Percentiles rank a stretch among this genome's conserved stretches.
Conservation (phyloP, 2,329 filamentous ascomycete genomes). For the Fusarium pilosicola region DNA sequence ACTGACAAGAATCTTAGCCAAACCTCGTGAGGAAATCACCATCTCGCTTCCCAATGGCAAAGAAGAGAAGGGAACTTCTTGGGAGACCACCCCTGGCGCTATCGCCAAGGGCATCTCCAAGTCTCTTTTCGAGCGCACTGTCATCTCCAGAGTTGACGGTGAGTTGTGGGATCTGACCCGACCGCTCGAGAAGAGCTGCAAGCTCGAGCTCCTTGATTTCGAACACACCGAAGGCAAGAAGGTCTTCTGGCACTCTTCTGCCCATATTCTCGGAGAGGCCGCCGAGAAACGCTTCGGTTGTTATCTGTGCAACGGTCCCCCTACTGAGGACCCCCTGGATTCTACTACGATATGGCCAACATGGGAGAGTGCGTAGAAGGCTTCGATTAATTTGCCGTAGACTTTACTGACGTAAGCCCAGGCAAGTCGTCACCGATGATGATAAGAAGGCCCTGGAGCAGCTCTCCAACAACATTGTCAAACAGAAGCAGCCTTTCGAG, state of each 20-base stretch:
- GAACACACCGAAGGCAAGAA: conserved; percentile 74
- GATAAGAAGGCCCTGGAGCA: conserved; percentile 90
- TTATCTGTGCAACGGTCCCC: conserved; percentile 92
- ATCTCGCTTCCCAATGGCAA: conserved; percentile 79
- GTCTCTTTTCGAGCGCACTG: conserved; percentile 84
- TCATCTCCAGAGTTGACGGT: conserved; percentile 86
- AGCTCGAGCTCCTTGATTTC: conserved; percentile 86
- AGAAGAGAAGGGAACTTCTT: conserved; percentile 79
- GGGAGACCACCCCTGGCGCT: conserved; percentile 87
- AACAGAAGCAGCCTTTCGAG: conserved; percentile 97
- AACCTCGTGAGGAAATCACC: conserved; percentile 78
- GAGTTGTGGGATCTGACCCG: conserved; percentile 92
- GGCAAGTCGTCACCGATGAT: conserved; percentile 75
- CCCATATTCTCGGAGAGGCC: conserved; percentile 95
- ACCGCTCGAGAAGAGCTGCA: conserved; percentile 88
- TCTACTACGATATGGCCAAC: conserved; percentile 95
- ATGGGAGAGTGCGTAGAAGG: conserved; percentile 50
- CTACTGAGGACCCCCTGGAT: conserved; percentile 81
- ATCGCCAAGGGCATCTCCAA: conserved; percentile 84
- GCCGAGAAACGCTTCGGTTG: conserved; percentile 91
- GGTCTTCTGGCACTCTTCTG: conserved; percentile 98
- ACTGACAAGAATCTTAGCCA: conserved; percentile 57
- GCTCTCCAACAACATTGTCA: conserved; percentile 84
- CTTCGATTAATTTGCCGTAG: background rate
- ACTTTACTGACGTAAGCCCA: conserved; percentile 54